Base-by-base conservation (phyloP, 768 basidiomycete species). In the Pisolithus sp. region DNA sequence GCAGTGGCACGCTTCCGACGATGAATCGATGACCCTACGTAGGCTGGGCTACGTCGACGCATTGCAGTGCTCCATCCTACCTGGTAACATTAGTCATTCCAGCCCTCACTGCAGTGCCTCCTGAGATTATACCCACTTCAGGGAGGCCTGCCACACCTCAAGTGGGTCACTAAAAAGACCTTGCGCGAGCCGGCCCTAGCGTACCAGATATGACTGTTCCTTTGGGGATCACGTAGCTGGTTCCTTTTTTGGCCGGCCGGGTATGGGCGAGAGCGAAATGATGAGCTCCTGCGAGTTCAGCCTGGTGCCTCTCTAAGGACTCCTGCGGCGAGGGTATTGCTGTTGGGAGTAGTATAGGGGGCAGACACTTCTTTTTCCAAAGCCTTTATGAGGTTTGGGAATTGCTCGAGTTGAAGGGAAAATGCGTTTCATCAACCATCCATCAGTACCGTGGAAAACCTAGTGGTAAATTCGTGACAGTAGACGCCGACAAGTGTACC, bases 261-360 rank as follows among this genome's bases (percentile, higher is more conserved):
- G 3, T 65, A 65, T 51, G 57, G 66, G 71, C 73, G 75, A 47
- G 23, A 47, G 34, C 17, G 7, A 47, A 20, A 1, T 30, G 74
- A 71, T 68, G 73, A 81, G 73, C 75, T 74, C 78, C 71, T 68
- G 63, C 61, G 62, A 34, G 34, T 34, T 34, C 34, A 15, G 34
- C 1, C 5, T 34, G 12, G 13, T 34, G 83, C 83, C 77, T 77
- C 81, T 82, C 79, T 83, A 82, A 83, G 86, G 86, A 88, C 86
- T 85, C 81, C 76, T 76, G 76, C 83, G 79, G 86, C 83, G 69
- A 87, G 86, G 83, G 59, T 60, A 64, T 81, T 89, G 86, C 83
- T 72, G 80, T 83, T 75, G 62, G 77, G 85, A 71, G 86, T 89
- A 88, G 86, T 89, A 89, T 88, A 73, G 82, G 85, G 74, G 82